phyloP scores from a whole-genome alignment of 75 land plant species.

The Ceratopteris richardii region DNA sequence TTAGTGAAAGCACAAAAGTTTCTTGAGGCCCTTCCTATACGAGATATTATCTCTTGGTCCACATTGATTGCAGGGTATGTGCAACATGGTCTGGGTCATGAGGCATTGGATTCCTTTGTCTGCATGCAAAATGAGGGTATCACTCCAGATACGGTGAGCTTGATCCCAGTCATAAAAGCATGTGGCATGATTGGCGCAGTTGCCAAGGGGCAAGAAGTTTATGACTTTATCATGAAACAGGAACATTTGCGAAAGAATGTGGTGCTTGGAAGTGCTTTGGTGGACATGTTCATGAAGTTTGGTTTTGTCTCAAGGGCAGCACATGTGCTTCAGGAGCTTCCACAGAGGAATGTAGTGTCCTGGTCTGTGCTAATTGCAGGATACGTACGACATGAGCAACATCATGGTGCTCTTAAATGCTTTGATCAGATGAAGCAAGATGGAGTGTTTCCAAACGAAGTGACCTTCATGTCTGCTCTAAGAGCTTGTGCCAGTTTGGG shows the following conservation, averaged over 20 bases:
- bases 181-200: constrained; percentile 33
- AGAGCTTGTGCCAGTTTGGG: constrained; percentile 52
- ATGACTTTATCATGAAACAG: constrained; percentile 29
- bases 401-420: constrained; percentile 14
- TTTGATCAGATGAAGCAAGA: constrained; percentile 25
- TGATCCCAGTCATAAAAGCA: constrained; percentile 37
- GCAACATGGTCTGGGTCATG: constrained; percentile 9
- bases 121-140: constrained; percentile 2
- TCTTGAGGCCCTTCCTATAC: constrained; percentile 27
- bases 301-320: constrained; percentile 32
- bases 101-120: constrained; percentile 17
- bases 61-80: constrained; percentile 26
- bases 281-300: constrained; percentile 53
- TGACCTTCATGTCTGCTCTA: constrained; percentile 26
- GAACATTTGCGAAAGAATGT: constrained; percentile 35
- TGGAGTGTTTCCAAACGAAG: constrained; percentile 19
- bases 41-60: constrained; percentile 16
- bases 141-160: constrained; percentile 39
- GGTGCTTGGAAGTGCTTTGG: constrained; percentile 32
- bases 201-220: constrained; percentile 33
- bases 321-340: constrained; percentile 33
- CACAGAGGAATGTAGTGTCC: constrained; percentile 26
- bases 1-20: constrained; percentile 6
- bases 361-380: constrained; percentile 77
- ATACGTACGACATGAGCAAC: constrained; percentile 44